These are phyloP conservation scores for Yamadazyma buinensis DNA, from an alignment of 1,139 yeast genomes.

Conservation along the genomic window DNA sequence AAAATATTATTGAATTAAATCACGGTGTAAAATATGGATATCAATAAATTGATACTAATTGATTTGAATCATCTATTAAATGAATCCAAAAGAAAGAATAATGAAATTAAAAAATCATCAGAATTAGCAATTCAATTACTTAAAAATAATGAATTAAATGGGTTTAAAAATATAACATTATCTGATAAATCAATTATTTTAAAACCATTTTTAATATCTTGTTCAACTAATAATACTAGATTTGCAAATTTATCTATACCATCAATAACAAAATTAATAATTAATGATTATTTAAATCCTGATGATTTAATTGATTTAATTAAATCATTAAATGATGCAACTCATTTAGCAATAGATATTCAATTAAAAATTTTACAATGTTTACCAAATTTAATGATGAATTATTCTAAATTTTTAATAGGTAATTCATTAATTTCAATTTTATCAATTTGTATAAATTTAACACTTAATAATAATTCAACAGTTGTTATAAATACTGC, in stretches of 20 bases:
- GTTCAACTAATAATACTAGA: conserved; percentile 72
- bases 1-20: conserved; percentile 10
- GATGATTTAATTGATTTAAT: conserved; percentile 52
- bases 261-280: conserved; percentile 58
- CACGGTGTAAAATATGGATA: conserved; percentile 5
- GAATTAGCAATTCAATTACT: conserved; percentile 52
- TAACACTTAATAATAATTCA: conserved; percentile 66
- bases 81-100: conserved; percentile 68
- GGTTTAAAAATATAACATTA: conserved; percentile 5
- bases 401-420: conserved; percentile 52
- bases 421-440: conserved; percentile 56
- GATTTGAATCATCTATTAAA: conserved; percentile 37
- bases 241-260: conserved; percentile 70
- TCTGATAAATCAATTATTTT: conserved; percentile 50
- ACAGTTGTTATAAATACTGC: conserved; percentile 89
- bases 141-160: conserved; percentile 5
- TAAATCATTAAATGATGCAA: conserved; percentile 67
- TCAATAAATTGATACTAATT: background rate
- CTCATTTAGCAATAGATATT: conserved; percentile 74
- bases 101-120: conserved; percentile 64
- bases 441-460: conserved; percentile 65
- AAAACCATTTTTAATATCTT: conserved; percentile 68
- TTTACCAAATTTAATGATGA: conserved; percentile 69
- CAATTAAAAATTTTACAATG: conserved; percentile 86
- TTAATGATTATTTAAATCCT: conserved; percentile 45